These are phyloP conservation scores for Rhinocladiella similis DNA, from an alignment of 2,329 filamentous ascomycete genomes.

Conservation along the genomic window DNA sequence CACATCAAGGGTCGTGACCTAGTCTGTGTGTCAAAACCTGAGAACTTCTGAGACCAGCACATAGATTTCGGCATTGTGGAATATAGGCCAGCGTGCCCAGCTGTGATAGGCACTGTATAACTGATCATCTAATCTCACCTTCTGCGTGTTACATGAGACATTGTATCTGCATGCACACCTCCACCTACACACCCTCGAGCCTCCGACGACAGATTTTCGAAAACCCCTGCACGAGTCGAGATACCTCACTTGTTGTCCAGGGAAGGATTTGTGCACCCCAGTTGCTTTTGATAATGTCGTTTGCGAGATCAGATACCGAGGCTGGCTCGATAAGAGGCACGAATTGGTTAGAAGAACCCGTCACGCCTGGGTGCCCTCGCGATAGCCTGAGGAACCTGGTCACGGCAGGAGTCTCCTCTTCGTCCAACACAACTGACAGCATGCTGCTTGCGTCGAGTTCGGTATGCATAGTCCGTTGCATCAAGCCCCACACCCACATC, in stretches of 20 bases:
- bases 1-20: no score
- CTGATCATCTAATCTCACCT: no score
- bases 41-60: no score
- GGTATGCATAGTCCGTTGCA: neutral
- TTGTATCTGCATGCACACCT: no score
- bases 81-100: no score
- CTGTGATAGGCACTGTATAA: no score
- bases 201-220: no score
- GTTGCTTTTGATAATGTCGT: conserved; percentile 2
- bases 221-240: neutral
- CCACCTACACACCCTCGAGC: no score
- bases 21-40: no score
- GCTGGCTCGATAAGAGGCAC: neutral
- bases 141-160: no score
- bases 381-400: neutral
- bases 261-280: neutral
- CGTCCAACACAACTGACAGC: neutral
- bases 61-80: no score
- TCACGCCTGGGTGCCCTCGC: neutral
- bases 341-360: neutral
- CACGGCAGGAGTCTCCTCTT: conserved; percentile 4
- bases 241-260: conserved; percentile 3
- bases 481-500: conserved; percentile 54
- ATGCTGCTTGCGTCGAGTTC: neutral
- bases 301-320: conserved; percentile 1